Conservation (phyloP, 2,329 filamentous ascomycete species). For the Penicillium sp. region DNA sequence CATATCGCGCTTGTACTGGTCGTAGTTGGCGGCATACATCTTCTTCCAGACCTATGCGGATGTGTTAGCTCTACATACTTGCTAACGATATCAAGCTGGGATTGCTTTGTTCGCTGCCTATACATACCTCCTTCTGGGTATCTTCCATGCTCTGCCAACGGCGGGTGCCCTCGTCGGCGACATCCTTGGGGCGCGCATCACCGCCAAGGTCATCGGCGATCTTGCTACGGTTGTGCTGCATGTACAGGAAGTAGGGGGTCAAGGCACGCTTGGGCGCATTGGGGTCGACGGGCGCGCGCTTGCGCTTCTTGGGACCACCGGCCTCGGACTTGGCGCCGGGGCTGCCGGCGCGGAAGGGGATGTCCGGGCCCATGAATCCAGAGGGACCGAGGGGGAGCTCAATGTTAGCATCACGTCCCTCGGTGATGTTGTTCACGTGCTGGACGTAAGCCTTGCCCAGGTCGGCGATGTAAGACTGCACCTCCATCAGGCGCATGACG, state of each 20-base stretch:
- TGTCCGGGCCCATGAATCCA: slow-evolving; percentile 43
- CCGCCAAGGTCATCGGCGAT: slow-evolving; percentile 76
- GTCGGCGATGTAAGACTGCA: slow-evolving; percentile 75
- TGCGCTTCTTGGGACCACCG: slow-evolving; percentile 80
- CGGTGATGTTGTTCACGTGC: slow-evolving; percentile 81
- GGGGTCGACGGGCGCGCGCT: slow-evolving; percentile 82
- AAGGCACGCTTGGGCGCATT: slow-evolving; percentile 92
- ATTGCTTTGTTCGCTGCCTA: slow-evolving; percentile 1
- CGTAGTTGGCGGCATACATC: slow-evolving; percentile 58
- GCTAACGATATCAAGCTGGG: too few relatives aligned
- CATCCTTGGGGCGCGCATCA: slow-evolving; percentile 78
- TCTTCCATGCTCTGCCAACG: slow-evolving; percentile 79
- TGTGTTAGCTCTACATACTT: slow-evolving; percentile 11
- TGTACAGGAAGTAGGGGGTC: slow-evolving; percentile 93
- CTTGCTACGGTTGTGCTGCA: slow-evolving; percentile 79
- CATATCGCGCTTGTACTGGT: slow-evolving; percentile 57
- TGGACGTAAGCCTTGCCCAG: slow-evolving; percentile 82
- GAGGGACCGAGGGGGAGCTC: slow-evolving; percentile 50
- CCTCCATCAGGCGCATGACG: slow-evolving; percentile 72
- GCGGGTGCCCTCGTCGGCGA: slow-evolving; percentile 81
- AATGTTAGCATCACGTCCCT: slow-evolving; percentile 55
- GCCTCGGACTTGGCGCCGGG: slow-evolving; percentile 46
- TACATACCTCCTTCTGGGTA: slow-evolving; percentile 65
- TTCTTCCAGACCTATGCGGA: slow-evolving; percentile 53
- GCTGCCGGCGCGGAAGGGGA: slow-evolving; percentile 42